phyloP scores from a whole-genome alignment of 257 asterid genomes.

The Solanum chaucha region DNA sequence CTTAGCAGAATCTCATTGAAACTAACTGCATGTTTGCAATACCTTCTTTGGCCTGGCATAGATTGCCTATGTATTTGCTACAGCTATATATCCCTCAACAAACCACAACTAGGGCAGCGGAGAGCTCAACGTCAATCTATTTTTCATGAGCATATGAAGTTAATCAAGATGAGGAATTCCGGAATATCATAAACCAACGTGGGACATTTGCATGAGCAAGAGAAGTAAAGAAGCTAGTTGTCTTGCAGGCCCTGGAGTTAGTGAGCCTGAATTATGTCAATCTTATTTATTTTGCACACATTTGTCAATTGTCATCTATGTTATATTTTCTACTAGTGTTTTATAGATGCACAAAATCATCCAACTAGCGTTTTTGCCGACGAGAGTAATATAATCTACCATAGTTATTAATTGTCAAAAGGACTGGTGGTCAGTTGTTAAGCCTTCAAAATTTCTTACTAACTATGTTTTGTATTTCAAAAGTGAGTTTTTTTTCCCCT shows the following conservation, averaged over 20 bases:
- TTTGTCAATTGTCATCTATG: neutral
- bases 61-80: neutral
- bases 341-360: neutral
- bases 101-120: neutral
- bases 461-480: too few relatives aligned
- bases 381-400: too few relatives aligned
- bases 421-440: too few relatives aligned
- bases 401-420: too few relatives aligned
- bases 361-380: too few relatives aligned
- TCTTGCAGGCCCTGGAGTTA: neutral
- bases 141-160: neutral
- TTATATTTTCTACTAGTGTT: neutral
- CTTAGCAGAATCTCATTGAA: slow-evolving; percentile 30
- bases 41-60: neutral
- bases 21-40: neutral
- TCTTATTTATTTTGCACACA: neutral
- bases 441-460: too few relatives aligned
- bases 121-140: neutral
- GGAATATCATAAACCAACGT: neutral
- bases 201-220: neutral
- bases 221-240: neutral
- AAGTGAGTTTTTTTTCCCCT: rapidly evolving
- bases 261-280: neutral
- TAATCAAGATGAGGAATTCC: neutral
- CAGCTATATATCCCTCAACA: neutral